These are phyloP conservation scores for Botrytis pseudocinerea DNA, from an alignment of 2,329 filamentous ascomycete genomes.

Conservation along the genomic window DNA sequence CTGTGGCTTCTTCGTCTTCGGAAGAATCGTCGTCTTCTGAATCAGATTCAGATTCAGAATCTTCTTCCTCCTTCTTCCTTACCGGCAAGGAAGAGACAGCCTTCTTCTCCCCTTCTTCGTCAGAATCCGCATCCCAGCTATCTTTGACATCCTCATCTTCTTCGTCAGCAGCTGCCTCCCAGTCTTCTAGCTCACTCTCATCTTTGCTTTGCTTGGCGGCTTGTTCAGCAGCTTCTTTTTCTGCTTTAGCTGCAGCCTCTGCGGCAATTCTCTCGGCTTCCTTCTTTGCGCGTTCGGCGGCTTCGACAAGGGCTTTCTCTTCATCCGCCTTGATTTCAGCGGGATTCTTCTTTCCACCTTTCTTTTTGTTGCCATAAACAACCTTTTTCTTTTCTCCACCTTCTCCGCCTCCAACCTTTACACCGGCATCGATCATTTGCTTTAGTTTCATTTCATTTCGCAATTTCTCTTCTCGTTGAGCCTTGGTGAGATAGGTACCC, in stretches of 20 bases:
- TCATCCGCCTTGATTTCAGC: slow-evolving; percentile 66
- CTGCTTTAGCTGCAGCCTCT: slow-evolving; percentile 61
- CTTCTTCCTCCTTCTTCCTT: slow-evolving; percentile 47
- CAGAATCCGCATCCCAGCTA: slow-evolving; percentile 85
- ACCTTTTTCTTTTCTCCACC: slow-evolving; percentile 65
- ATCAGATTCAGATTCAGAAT: slow-evolving; percentile 62
- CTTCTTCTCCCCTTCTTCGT: slow-evolving; percentile 60
- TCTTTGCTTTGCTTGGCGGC: slow-evolving; percentile 55
- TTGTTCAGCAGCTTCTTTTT: slow-evolving; percentile 58
- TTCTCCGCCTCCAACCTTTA: slow-evolving; percentile 66
- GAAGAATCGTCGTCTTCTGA: slow-evolving; percentile 49
- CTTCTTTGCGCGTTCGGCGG: slow-evolving; percentile 66
- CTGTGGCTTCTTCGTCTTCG: slow-evolving; percentile 74
- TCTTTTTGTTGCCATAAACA: slow-evolving; percentile 73
- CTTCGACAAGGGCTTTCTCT: slow-evolving; percentile 75
- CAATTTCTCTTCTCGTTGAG: slow-evolving; percentile 79
- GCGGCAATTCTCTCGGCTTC: slow-evolving; percentile 69
- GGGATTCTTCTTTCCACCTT: slow-evolving; percentile 57
- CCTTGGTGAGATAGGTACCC: slow-evolving; percentile 83
- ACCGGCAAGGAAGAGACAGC: slow-evolving; percentile 35
- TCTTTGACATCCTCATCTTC: slow-evolving; percentile 81
- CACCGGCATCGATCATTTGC: slow-evolving; percentile 79
- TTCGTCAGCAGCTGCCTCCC: slow-evolving; percentile 81
- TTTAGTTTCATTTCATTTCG: slow-evolving; percentile 77
- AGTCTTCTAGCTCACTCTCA: slow-evolving; percentile 71